Percentiles rank a stretch among this genome's conserved stretches.
Evolutionary conservation across 164 flowering plant species (phyloP).

Genomic region (Echeveria elegans): DNA sequence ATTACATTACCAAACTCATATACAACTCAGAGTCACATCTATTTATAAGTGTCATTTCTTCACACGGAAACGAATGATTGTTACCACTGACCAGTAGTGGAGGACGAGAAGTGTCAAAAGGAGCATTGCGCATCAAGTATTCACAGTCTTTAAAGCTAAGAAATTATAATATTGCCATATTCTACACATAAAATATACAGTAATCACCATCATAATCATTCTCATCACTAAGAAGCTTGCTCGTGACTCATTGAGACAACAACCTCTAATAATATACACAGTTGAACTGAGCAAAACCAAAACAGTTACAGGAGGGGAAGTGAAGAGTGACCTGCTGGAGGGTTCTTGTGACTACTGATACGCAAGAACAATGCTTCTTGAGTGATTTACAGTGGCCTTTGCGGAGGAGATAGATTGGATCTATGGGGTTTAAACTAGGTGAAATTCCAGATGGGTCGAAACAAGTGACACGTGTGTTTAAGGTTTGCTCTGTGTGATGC

Average conservation of each 20-base stretch:
- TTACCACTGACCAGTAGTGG: neutral
- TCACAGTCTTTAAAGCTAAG: slow-evolving; percentile 45
- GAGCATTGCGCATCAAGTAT: slow-evolving; percentile 12
- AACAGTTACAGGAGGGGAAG: neutral
- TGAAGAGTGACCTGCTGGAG: neutral
- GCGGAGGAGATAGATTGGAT: neutral
- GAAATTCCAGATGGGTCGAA: neutral
- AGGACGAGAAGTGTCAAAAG: slow-evolving; percentile 20
- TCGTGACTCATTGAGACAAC: neutral
- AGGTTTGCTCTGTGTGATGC: neutral
- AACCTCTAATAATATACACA: neutral
- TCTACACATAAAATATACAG: neutral
- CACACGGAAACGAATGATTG: neutral
- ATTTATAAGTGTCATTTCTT: slow-evolving; percentile 15
- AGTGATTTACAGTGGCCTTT: neutral
- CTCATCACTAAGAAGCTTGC: neutral
- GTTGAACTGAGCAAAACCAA: neutral
- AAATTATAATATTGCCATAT: neutral
- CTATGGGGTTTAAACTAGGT: neutral
- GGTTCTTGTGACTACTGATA: neutral
- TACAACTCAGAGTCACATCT: too few relatives aligned
- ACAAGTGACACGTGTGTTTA: neutral
- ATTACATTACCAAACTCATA: neutral
- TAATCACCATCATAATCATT: neutral
- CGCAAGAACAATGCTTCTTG: neutral